phyloP scores from a whole-genome alignment of 768 basidiomycete genomes.

The Tylopilus vinaceipallidus region DNA sequence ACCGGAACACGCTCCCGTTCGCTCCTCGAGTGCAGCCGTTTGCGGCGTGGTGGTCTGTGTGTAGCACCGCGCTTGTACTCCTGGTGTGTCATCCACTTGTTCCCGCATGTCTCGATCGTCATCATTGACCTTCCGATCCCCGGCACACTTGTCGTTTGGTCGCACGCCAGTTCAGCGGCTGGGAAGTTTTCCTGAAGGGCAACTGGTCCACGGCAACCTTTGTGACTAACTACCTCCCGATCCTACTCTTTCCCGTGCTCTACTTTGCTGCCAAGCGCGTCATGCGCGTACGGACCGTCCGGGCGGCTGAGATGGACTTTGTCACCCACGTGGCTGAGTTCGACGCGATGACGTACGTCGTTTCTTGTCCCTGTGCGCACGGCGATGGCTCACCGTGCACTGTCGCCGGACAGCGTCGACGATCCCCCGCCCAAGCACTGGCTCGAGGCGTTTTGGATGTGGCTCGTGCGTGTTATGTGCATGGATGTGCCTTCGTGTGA shows the following conservation, averaged over 20 bases:
- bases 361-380: not conserved
- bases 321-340: conserved; percentile 24
- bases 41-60: conserved; percentile 36
- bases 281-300: conserved; percentile 10
- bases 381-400: not conserved
- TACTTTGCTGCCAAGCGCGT: conserved; percentile 33
- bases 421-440: conserved; percentile 28
- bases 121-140: not conserved
- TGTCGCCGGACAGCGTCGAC: conserved; percentile 17
- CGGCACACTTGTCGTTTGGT: too few species aligned
- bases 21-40: conserved; percentile 40
- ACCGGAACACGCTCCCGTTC: conserved; percentile 48
- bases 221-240: conserved; percentile 43
- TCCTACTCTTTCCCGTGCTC: conserved; percentile 46
- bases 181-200: conserved; percentile 39
- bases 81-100: conserved; percentile 31
- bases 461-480: conserved; percentile 21
- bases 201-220: conserved; percentile 39
- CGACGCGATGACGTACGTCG: conserved; percentile 25
- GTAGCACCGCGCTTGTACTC: conserved; percentile 27
- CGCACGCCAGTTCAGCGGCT: conserved; percentile 36
- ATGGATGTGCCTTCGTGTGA: too few species aligned
- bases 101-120: not conserved
- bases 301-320: conserved; percentile 27
- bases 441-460: conserved; percentile 25